These are phyloP conservation scores for Heteromeles arbutifolia DNA, from an alignment of 306 rosid species.

Conservation along the genomic window DNA sequence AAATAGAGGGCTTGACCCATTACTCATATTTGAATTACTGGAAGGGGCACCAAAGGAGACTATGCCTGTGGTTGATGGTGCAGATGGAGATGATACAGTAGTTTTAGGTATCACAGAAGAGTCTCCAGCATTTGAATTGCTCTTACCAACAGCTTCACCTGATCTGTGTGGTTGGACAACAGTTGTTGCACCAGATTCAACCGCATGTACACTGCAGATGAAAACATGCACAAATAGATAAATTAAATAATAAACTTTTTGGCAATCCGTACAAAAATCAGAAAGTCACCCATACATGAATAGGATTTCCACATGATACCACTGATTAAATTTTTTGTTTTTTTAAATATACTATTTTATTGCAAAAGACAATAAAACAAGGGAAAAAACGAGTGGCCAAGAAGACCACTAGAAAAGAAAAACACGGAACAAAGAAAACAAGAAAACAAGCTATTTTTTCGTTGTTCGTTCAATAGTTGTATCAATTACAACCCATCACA, in stretches of 20 bases:
- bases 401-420: too few relatives aligned
- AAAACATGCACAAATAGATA: background rate
- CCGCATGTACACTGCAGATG: slow-evolving; percentile 44
- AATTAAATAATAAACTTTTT: background rate
- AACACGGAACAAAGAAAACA: too few relatives aligned
- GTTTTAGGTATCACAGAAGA: slow-evolving; percentile 32
- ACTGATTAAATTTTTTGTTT: background rate
- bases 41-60: slow-evolving; percentile 27
- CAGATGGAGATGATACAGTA: slow-evolving; percentile 35
- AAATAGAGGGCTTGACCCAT: slow-evolving; percentile 39
- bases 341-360: background rate
- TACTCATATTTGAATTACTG: slow-evolving; percentile 35
- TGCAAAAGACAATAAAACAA: too few relatives aligned
- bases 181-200: slow-evolving; percentile 20
- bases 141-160: slow-evolving; percentile 29
- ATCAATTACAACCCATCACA: too few relatives aligned
- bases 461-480: too few relatives aligned
- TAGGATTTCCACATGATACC: background rate
- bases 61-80: slow-evolving; percentile 26
- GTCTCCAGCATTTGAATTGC: slow-evolving; percentile 25
- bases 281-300: background rate
- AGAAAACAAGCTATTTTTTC: background rate
- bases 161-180: slow-evolving; percentile 25
- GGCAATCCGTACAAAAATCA: background rate
- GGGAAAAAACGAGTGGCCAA: too few relatives aligned